A percentile compares a stretch with the other conserved stretches of the same genome.
Conservation (phyloP, 768 basidiomycete species). For the Lactifluus volemus region DNA sequence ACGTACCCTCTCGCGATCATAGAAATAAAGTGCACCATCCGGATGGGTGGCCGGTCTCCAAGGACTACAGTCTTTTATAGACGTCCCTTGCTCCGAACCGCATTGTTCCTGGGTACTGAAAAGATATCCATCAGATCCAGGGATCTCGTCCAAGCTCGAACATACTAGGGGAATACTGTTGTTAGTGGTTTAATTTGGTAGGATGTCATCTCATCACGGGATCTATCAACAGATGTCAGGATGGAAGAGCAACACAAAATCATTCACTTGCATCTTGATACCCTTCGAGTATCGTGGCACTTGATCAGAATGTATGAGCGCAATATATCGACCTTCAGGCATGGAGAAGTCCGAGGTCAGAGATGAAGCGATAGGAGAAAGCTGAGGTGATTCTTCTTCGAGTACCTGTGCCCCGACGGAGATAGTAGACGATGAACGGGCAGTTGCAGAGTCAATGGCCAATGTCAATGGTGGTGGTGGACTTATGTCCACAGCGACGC, state of each 20-base stretch:
- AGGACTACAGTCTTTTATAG: not conserved
- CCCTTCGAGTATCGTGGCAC: constrained; percentile 5
- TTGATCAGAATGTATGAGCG: constrained; percentile 7
- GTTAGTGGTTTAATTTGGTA: not conserved
- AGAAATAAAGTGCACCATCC: constrained; percentile 55
- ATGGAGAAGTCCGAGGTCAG: not conserved
- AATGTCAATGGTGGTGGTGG: not conserved
- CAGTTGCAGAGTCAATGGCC: not conserved
- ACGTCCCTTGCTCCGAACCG: not conserved
- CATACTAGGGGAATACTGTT: not conserved
- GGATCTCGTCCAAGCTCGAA: not conserved
- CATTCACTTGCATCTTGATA: not conserved
- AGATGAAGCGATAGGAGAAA: not conserved
- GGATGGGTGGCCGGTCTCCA: constrained; percentile 48
- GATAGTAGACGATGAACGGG: not conserved
- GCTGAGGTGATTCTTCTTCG: not conserved
- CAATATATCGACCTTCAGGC: not conserved
- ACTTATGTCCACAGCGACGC: not conserved
- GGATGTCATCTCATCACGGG: not conserved
- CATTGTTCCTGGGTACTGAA: not conserved
- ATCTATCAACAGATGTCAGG: not conserved
- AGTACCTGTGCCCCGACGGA: not conserved
- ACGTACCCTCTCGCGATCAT: constrained; percentile 36
- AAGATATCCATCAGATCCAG: not conserved
- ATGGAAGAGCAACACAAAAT: not conserved